These are phyloP conservation scores for Tarenaya hassleriana DNA, from an alignment of 345 rosid genomes.

Conservation along the genomic window DNA sequence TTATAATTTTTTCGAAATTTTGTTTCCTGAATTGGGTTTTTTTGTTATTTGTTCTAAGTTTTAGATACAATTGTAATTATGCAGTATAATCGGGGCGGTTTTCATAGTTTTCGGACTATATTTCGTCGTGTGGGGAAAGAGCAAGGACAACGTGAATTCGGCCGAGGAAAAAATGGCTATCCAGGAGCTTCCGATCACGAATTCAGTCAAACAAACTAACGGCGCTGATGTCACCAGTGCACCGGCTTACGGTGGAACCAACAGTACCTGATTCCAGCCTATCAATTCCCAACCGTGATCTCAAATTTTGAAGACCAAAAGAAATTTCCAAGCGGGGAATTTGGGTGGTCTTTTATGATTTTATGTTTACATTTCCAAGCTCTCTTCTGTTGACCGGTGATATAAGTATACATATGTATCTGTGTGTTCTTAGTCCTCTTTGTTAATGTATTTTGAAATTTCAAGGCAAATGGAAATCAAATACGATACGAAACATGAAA, in stretches of 20 bases:
- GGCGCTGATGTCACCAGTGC: conserved; percentile 16
- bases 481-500: too few relatives aligned
- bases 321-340: conserved; percentile 18
- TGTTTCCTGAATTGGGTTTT: not conserved
- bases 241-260: conserved; percentile 9
- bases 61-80: conserved; percentile 2
- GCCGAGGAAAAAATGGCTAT: conserved; percentile 28
- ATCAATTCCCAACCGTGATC: conserved; percentile 10
- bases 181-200: conserved; percentile 49
- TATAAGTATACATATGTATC: not conserved
- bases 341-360: conserved; percentile 21
- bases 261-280: not conserved
- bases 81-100: conserved; percentile 72
- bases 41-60: too few relatives aligned
- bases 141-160: conserved; percentile 42
- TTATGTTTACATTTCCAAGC: conserved; percentile 8
- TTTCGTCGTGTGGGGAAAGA: conserved; percentile 87
- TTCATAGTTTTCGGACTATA: conserved; percentile 73
- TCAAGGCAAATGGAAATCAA: too few relatives aligned
- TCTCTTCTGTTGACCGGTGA: conserved; percentile 3
- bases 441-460: too few relatives aligned
- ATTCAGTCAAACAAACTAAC: conserved; percentile 8
- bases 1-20: not conserved
- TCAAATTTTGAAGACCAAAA: conserved; percentile 19
- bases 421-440: conserved; percentile 18